phyloP scores from a whole-genome alignment of 306 rosid species.

The Vigna reflexopilosa region DNA sequence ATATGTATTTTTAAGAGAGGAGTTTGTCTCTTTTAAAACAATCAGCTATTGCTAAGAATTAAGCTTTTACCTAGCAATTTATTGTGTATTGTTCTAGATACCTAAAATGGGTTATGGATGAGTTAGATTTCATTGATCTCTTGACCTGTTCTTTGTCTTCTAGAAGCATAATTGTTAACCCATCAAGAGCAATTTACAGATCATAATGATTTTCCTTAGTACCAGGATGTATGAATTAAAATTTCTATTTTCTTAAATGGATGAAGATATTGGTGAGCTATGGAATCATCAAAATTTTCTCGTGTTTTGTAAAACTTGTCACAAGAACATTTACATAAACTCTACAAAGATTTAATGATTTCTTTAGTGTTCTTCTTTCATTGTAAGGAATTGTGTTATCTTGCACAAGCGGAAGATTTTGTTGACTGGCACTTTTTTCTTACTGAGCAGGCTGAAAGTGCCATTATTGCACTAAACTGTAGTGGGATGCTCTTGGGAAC shows the following conservation, averaged over 20 bases:
- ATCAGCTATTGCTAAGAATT: constrained; percentile 6
- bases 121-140: constrained; percentile 12
- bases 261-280: background rate
- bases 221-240: constrained; percentile 2
- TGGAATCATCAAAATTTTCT: constrained; percentile 16
- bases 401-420: constrained; percentile 27
- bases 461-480: constrained; percentile 85
- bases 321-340: background rate
- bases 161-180: background rate
- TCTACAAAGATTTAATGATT: background rate
- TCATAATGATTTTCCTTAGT: background rate
- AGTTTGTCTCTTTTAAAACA: background rate
- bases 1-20: background rate
- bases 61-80: background rate
- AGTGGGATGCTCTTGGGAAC: constrained; percentile 93
- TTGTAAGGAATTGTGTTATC: background rate
- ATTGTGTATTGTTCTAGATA: constrained; percentile 6
- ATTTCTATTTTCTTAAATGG: constrained; percentile 7
- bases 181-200: background rate
- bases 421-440: constrained; percentile 34
- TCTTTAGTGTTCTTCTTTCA: constrained; percentile 10
- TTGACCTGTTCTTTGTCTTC: background rate
- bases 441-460: constrained; percentile 87
- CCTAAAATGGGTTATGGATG: background rate
- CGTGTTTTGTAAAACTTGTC: background rate